These are phyloP conservation scores for Seminavis robusta DNA, from an alignment of 108 stramenopile genomes.

Conservation along the genomic window DNA sequence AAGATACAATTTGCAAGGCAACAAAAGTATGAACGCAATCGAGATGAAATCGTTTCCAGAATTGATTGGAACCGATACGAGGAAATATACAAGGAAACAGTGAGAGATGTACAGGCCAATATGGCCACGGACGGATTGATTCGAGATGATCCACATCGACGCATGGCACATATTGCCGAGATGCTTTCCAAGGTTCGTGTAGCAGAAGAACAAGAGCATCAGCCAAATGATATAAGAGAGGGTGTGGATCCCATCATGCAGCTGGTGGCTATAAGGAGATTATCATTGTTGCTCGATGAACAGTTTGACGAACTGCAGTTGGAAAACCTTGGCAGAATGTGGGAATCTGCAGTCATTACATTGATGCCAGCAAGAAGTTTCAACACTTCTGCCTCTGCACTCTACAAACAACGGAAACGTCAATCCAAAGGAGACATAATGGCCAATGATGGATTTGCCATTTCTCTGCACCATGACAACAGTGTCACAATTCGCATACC, in stretches of 20 bases:
- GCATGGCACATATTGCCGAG: conserved; percentile 27
- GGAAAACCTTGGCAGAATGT: conserved; percentile 73
- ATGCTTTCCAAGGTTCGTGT: conserved; percentile 35
- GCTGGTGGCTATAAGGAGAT: conserved; percentile 72
- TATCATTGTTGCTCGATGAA: conserved; percentile 70
- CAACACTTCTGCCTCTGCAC: conserved; percentile 43
- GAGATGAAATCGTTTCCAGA: conserved; percentile 27
- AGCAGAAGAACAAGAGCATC: conserved; percentile 9
- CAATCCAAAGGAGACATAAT: conserved; percentile 27
- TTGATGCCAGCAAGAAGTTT: conserved; percentile 50
- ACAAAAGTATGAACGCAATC: conserved; percentile 31
- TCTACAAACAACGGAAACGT: conserved; percentile 49
- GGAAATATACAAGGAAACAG: conserved; percentile 29
- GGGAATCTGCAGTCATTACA: conserved; percentile 64
- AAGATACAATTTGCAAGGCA: neutral
- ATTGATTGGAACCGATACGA: conserved; percentile 43
- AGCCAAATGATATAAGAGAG: too few relatives aligned
- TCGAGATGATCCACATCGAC: conserved; percentile 19
- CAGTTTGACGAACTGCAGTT: conserved; percentile 70
- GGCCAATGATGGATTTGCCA: conserved; percentile 54
- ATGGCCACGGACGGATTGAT: conserved; percentile 28
- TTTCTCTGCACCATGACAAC: conserved; percentile 63
- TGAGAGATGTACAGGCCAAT: conserved; percentile 39
- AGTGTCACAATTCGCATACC: conserved; percentile 65
- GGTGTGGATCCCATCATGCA: conserved; percentile 19